Evolutionary conservation across 768 basidiomycete species (phyloP).

Genomic region (Calvatia gigantea): DNA sequence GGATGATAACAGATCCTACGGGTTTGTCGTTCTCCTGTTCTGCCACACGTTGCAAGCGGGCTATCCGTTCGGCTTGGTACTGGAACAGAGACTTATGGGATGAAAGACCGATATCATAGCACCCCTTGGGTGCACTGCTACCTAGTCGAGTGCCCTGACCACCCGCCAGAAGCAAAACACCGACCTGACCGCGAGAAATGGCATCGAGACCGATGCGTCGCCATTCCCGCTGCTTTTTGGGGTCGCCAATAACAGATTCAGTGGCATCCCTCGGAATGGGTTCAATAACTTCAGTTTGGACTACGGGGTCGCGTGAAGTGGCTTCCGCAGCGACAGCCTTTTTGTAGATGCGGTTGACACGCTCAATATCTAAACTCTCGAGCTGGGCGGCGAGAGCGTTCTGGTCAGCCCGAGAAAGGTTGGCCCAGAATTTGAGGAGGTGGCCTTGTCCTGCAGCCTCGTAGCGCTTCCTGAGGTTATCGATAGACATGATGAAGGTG

Average conservation of each 20-base stretch:
- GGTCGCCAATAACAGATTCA: conserved; percentile 50
- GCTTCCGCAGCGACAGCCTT: conserved; percentile 72
- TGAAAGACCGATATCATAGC: conserved; percentile 95
- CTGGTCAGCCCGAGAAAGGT: conserved; percentile 64
- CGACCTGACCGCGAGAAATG: conserved; percentile 79
- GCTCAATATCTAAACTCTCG: conserved; percentile 76
- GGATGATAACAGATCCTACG: conserved; percentile 65
- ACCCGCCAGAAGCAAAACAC: conserved; percentile 96
- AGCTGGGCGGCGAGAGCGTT: conserved; percentile 67
- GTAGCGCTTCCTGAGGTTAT: conserved; percentile 60
- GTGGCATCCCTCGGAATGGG: conserved; percentile 79
- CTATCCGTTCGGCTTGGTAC: conserved; percentile 95
- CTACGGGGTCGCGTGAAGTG: conserved; percentile 35
- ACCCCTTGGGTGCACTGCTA: conserved; percentile 91
- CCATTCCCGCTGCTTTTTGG: conserved; percentile 70
- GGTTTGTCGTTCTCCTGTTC: conserved; percentile 50
- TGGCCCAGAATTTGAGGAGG: conserved; percentile 83
- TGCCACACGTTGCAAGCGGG: conserved; percentile 75
- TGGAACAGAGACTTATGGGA: conserved; percentile 95
- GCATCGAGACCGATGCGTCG: conserved; percentile 74
- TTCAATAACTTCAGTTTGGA: conserved; percentile 53
- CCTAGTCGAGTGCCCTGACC: conserved; percentile 96
- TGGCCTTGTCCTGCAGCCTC: conserved; percentile 83
- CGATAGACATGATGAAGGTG: conserved; percentile 49
- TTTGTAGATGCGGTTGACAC: conserved; percentile 85